phyloP scores from a whole-genome alignment of 345 rosid genomes.

The Rhodamnia argentea region DNA sequence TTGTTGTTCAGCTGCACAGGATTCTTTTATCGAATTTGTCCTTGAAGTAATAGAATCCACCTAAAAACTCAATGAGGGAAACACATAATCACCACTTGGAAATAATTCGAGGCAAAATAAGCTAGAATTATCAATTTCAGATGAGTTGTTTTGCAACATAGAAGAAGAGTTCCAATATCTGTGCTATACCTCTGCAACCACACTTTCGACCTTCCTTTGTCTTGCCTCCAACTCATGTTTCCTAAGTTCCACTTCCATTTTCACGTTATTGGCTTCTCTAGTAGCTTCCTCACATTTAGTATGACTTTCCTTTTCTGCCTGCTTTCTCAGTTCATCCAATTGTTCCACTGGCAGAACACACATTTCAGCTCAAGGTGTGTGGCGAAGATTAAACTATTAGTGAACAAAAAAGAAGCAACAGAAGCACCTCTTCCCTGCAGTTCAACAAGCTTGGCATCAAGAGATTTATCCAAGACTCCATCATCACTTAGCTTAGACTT shows the following conservation, averaged over 20 bases:
- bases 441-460: constrained; percentile 68
- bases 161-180: neutral
- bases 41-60: constrained; percentile 53
- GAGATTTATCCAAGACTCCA: constrained; percentile 47
- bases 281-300: constrained; percentile 41
- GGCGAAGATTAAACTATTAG: neutral
- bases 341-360: constrained; percentile 43
- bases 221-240: constrained; percentile 59
- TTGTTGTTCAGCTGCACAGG: constrained; percentile 48
- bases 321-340: constrained; percentile 39
- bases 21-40: constrained; percentile 44
- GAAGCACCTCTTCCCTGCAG: constrained; percentile 50
- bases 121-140: neutral
- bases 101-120: neutral
- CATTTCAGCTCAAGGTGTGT: neutral
- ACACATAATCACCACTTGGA: neutral
- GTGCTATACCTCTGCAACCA: constrained; percentile 50
- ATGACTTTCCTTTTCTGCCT: constrained; percentile 50
- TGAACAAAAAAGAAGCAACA: constrained; percentile 1
- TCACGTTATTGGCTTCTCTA: constrained; percentile 33
- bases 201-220: constrained; percentile 63
- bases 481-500: constrained; percentile 66
- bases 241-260: constrained; percentile 49
- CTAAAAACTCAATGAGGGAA: constrained; percentile 16
- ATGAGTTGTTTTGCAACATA: neutral